Conservation (phyloP, 1,284 basidiomycete species). For the Austroboletus niveus region DNA sequence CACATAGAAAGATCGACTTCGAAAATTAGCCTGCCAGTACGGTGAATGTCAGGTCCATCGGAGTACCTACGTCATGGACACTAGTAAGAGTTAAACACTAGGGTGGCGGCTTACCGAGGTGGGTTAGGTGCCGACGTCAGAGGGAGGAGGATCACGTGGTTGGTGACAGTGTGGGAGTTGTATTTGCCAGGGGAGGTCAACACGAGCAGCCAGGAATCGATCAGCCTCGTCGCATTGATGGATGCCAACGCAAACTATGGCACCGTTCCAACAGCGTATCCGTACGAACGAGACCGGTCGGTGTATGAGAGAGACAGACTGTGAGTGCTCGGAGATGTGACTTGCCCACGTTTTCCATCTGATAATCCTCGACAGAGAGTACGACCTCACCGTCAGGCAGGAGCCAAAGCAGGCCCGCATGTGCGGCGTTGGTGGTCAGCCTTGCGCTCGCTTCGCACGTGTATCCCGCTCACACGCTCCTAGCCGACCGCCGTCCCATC, state of each 20-base stretch:
- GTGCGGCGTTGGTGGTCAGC: slow-evolving; percentile 90
- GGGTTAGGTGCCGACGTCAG: too few species aligned
- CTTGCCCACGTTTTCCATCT: slow-evolving; percentile 4
- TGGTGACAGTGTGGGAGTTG: slow-evolving; percentile 16
- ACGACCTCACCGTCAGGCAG: slow-evolving; percentile 81
- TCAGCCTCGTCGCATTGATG: slow-evolving; percentile 18
- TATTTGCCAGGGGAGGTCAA: background rate
- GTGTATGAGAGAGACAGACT: slow-evolving; percentile 30
- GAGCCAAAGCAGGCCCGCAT: slow-evolving; percentile 90
- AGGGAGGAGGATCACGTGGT: slow-evolving; percentile 10
- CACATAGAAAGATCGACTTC: too few species aligned
- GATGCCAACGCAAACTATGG: slow-evolving; percentile 24
- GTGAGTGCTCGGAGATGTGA: slow-evolving; percentile 25
- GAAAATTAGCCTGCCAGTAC: too few species aligned
- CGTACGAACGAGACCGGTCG: slow-evolving; percentile 31
- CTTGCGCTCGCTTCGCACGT: slow-evolving; percentile 25
- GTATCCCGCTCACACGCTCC: slow-evolving; percentile 7
- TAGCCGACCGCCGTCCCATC: slow-evolving; percentile 90
- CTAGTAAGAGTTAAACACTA: too few species aligned
- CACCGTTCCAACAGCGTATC: slow-evolving; percentile 24
- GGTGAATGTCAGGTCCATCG: too few species aligned
- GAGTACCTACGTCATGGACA: too few species aligned
- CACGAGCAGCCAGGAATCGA: slow-evolving; percentile 13
- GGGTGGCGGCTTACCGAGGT: too few species aligned
- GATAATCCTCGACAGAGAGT: slow-evolving; percentile 53